These are phyloP conservation scores for Laetiporus sulphureus DNA, from an alignment of 1,284 basidiomycete species.

Conservation along the genomic window DNA sequence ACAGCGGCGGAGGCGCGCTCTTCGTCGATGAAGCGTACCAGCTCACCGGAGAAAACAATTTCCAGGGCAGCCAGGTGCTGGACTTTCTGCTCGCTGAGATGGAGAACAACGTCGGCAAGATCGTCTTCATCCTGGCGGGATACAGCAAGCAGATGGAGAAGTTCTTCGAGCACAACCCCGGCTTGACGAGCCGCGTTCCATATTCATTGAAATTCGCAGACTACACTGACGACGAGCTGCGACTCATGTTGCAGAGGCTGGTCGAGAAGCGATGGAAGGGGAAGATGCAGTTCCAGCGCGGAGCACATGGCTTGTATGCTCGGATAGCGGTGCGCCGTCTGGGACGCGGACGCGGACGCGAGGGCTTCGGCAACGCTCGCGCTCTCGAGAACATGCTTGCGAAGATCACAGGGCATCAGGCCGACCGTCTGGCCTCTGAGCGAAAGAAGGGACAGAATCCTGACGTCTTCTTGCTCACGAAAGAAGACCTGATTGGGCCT, in stretches of 20 bases:
- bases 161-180: slow-evolving; percentile 70
- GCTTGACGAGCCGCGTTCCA: slow-evolving; percentile 56
- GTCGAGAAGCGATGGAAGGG: slow-evolving; percentile 40
- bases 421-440: slow-evolving; percentile 35
- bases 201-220: slow-evolving; percentile 53
- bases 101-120: slow-evolving; percentile 56
- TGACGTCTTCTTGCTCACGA: slow-evolving; percentile 43
- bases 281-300: slow-evolving; percentile 49
- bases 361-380: slow-evolving; percentile 62
- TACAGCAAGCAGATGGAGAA: slow-evolving; percentile 67
- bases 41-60: slow-evolving; percentile 39
- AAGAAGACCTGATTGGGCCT: slow-evolving; percentile 57
- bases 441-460: slow-evolving; percentile 32
- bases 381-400: slow-evolving; percentile 46
- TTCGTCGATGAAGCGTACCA: slow-evolving; percentile 70
- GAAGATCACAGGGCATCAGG: slow-evolving; percentile 43
- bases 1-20: slow-evolving; percentile 51
- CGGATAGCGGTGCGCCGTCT: slow-evolving; percentile 50
- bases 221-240: slow-evolving; percentile 49
- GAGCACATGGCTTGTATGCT: slow-evolving; percentile 45
- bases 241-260: slow-evolving; percentile 43
- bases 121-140: slow-evolving; percentile 67
- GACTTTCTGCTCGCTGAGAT: slow-evolving; percentile 66
- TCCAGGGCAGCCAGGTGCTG: slow-evolving; percentile 46
- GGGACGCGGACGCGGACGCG: slow-evolving; percentile 43